Evolutionary conservation across 345 rosid species (phyloP).

Genomic region (Theobroma cacao): DNA sequence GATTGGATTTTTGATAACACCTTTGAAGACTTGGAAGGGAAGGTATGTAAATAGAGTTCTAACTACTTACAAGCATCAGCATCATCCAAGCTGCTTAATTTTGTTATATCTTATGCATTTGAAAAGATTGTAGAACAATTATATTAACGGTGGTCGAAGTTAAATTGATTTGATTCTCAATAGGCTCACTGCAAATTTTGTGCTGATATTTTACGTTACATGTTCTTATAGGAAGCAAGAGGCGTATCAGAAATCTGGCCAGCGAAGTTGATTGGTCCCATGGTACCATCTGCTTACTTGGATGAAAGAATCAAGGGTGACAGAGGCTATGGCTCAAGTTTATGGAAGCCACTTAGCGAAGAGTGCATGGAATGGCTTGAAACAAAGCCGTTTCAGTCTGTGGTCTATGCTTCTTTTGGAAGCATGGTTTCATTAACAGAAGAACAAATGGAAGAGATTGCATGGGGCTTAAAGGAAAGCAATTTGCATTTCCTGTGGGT

Average conservation of each 20-base stretch:
- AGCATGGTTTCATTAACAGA: constrained; percentile 57
- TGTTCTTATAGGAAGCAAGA: constrained; percentile 31
- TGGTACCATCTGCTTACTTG: constrained; percentile 62
- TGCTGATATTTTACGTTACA: background rate
- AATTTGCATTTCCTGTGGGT: constrained; percentile 60
- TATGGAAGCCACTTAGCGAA: constrained; percentile 56
- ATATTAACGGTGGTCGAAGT: too few relatives aligned
- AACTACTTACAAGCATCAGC: background rate
- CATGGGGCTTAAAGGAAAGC: constrained; percentile 49
- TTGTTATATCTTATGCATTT: too few relatives aligned
- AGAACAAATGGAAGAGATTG: constrained; percentile 48
- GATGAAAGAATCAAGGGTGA: constrained; percentile 52
- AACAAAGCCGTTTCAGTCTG: constrained; percentile 43
- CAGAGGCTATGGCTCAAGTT: constrained; percentile 60
- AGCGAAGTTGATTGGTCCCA: constrained; percentile 67
- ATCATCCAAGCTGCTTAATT: background rate
- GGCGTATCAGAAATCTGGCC: constrained; percentile 46
- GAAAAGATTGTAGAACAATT: background rate
- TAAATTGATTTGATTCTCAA: background rate
- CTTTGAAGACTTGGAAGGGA: constrained; percentile 49
- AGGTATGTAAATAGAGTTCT: constrained; percentile 34
- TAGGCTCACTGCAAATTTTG: background rate
- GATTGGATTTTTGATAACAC: constrained; percentile 65
- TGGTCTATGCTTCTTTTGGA: constrained; percentile 61
- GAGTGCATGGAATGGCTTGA: constrained; percentile 67